These are phyloP conservation scores for Nicotiana knightiana DNA, from an alignment of 257 asterid species.

Conservation along the genomic window DNA sequence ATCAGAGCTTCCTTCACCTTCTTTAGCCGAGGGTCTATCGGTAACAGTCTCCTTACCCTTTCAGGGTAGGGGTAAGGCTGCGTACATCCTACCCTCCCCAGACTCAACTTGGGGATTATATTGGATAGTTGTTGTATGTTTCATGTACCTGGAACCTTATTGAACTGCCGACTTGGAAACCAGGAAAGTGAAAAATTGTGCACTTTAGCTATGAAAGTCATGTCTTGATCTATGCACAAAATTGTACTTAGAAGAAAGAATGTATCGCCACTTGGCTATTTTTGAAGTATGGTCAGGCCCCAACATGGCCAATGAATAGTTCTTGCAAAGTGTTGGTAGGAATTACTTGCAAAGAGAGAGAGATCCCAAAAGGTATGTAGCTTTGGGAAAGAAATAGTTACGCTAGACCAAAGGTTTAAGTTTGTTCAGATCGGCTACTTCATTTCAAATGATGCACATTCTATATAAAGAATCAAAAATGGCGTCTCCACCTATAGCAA, in stretches of 20 bases:
- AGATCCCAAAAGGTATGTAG: not conserved
- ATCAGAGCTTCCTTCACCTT: too few relatives aligned
- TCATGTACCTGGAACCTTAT: not conserved
- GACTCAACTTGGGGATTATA: too few relatives aligned
- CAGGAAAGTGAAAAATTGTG: not conserved
- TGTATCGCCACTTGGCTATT: not conserved
- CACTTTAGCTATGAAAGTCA: not conserved
- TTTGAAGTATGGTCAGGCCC: not conserved
- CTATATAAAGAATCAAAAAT: too few relatives aligned
- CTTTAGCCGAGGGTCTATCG: too few relatives aligned
- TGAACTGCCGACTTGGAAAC: not conserved
- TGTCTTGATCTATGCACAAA: not conserved
- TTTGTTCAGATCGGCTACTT: too few relatives aligned
- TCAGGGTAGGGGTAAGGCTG: too few relatives aligned
- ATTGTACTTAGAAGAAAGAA: not conserved
- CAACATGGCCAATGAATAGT: not conserved
- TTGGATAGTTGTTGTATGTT: not conserved
- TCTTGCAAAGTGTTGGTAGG: not conserved
- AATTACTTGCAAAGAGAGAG: not conserved
- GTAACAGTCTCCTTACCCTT: too few relatives aligned
- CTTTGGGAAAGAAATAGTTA: too few relatives aligned
- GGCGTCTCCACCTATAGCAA: too few relatives aligned
- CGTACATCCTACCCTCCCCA: too few relatives aligned
- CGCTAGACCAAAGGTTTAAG: too few relatives aligned
- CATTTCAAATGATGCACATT: too few relatives aligned